Conservation (phyloP, 495 filamentous ascomycete species). For the Penicillium chermesinum region DNA sequence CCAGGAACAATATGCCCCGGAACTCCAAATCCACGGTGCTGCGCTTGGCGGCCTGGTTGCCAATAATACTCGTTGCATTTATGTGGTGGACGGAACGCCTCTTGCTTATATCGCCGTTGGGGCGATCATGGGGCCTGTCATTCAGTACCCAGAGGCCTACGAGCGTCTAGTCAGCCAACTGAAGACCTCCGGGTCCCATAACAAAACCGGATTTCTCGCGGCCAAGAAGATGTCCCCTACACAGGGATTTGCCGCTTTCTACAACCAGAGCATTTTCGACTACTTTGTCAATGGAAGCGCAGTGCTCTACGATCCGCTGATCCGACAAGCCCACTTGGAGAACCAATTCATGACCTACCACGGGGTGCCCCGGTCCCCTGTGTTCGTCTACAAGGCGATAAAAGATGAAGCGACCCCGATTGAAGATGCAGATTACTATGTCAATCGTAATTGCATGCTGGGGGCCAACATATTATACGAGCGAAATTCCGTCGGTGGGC, state of each 20-base stretch:
- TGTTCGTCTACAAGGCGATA: not conserved
- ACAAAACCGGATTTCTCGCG: not conserved
- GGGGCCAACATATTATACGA: not conserved
- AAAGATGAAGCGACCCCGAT: not conserved
- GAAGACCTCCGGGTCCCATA: not conserved
- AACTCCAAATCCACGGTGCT: conserved; percentile 23
- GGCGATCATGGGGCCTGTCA: conserved; percentile 9
- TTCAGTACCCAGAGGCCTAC: conserved; percentile 5
- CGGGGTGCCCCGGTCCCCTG: not conserved
- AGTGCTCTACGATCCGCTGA: not conserved
- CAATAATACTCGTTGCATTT: conserved; percentile 7
- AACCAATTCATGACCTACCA: not conserved
- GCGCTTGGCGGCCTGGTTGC: conserved; percentile 8
- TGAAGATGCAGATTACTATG: not conserved
- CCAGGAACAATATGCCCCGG: conserved; percentile 40
- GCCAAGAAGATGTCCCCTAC: not conserved
- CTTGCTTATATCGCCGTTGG: not conserved
- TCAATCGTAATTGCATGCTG: not conserved
- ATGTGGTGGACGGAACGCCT: not conserved
- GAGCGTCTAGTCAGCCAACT: not conserved
- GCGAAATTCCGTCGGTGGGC: not conserved
- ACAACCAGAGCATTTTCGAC: not conserved
- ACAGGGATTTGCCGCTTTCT: not conserved
- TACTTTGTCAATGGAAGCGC: not conserved
- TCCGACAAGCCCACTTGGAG: not conserved